phyloP scores from a whole-genome alignment of 2,329 filamentous ascomycete species.

The Fusarium pseudonygamai region DNA sequence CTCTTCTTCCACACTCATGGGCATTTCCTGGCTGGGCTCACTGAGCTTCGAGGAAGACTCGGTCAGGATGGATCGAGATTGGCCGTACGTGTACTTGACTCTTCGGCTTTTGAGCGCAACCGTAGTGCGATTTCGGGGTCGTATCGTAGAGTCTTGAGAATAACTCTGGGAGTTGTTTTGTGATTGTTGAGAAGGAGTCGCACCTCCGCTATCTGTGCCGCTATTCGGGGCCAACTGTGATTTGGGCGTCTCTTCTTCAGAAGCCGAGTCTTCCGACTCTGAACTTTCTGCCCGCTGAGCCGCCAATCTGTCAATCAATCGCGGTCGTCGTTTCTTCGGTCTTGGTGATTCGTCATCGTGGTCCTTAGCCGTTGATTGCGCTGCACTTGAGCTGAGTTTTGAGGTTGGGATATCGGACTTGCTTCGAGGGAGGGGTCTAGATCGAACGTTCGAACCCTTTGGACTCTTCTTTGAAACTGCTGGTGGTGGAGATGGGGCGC shows the following conservation, averaged over 20 bases:
- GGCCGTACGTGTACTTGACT: slow-evolving; percentile 50
- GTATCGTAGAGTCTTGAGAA: slow-evolving; percentile 32
- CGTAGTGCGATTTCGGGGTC: slow-evolving; percentile 41
- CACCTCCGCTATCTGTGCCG: slow-evolving; percentile 21
- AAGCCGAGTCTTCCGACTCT: slow-evolving; percentile 41
- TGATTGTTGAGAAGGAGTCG: slow-evolving; percentile 35
- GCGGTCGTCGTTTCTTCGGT: slow-evolving; percentile 38
- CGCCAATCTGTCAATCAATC: slow-evolving; percentile 56
- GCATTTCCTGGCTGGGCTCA: slow-evolving; percentile 30
- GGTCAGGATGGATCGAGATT: slow-evolving; percentile 45
- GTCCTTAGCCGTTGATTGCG: not conserved
- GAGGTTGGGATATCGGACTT: slow-evolving; percentile 6
- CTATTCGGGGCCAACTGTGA: slow-evolving; percentile 21
- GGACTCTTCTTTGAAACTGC: slow-evolving; percentile 12
- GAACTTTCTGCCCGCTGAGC: slow-evolving; percentile 51
- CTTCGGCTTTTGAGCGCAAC: slow-evolving; percentile 44
- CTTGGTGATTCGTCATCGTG: slow-evolving; percentile 3
- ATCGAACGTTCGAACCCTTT: slow-evolving; percentile 1
- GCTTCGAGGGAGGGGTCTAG: slow-evolving; percentile 11
- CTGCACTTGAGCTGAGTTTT: not conserved
- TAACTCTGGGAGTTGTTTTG: slow-evolving; percentile 23
- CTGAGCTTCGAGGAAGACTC: slow-evolving; percentile 43
- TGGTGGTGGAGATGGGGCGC: not conserved
- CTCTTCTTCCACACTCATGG: slow-evolving; percentile 35
- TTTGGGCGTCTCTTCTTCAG: slow-evolving; percentile 6